Evolutionary conservation across 306 rosid genomes (phyloP), one percentile per base, ranked within the genome.

Genomic region (Cicer pinnatifidum): DNA sequence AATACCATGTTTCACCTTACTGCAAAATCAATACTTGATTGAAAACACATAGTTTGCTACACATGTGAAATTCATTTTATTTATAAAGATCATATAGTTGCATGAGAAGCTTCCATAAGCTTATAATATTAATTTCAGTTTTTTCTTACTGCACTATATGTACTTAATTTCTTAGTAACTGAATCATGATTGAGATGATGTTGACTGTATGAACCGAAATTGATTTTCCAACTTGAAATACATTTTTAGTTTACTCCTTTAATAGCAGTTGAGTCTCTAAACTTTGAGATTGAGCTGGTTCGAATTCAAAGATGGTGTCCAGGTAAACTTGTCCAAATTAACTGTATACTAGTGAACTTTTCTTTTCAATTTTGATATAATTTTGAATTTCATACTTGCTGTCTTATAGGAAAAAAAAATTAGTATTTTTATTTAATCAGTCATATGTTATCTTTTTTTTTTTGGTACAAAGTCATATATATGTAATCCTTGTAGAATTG

Each of bases 1-100:
- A 48, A 20, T 57, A 10, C 57, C 75, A 47, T 67, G 15, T 20
- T 28, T 79, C 73, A 44, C 12, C 69, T 67, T 23, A 35, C 48
- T 46, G 45, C 64, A 76, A 68, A 45, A 17, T 71, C 19, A 43
- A 44, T 50, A 59, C 69, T 16, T 23, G 64, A 37, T 60, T 35
- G 59, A 28, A 38, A 51, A 7, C 7, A 17, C 16, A 20, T 37
- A 9, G 33, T 69, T 61, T 47, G 46, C 13, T 43, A 43, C 38
- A 1, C 37, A 38, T 69, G 16, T 63, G 58, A 46, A 71, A 52
- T 43, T 50, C 13, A 28, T 6, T 48, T 46, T 20, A 15, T 33
- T 58, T 57, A 77, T 41, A 64, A 41, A 41, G 15, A 40, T 64
- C 51, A 40, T 64, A 5, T 13, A 64, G 48, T 39, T 62, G 40